These are phyloP conservation scores for Solanum hybrid DNA, from an alignment of 305 asterid species.

Conservation along the genomic window DNA sequence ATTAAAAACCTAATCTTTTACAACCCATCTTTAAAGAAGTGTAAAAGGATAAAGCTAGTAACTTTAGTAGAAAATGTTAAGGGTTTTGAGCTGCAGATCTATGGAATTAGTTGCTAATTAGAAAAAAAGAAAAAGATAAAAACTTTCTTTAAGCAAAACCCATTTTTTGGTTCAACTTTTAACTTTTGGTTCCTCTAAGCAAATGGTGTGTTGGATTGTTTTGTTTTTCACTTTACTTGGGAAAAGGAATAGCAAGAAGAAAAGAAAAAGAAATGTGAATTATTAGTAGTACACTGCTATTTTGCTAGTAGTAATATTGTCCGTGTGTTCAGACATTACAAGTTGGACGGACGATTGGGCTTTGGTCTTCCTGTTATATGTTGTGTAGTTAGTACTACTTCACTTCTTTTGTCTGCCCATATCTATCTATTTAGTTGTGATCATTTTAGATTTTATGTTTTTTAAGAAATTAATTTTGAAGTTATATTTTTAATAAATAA, in stretches of 20 bases:
- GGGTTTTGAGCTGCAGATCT: slow-evolving; percentile 21
- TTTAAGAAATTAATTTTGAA: no score
- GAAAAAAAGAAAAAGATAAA: background rate
- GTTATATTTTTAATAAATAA: no score
- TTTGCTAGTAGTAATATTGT: background rate
- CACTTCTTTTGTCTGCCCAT: background rate
- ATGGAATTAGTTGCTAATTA: slow-evolving; percentile 17
- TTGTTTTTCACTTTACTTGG: background rate
- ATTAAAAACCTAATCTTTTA: slow-evolving; percentile 9
- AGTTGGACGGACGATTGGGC: background rate
- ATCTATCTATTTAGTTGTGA: background rate
- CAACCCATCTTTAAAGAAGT: background rate
- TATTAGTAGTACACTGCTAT: background rate
- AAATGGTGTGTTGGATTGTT: background rate
- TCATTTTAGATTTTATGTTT: no score
- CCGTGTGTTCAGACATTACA: background rate
- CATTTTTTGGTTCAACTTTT: background rate
- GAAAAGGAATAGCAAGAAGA: background rate
- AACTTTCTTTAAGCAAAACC: slow-evolving; percentile 2
- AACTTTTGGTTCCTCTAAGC: background rate
- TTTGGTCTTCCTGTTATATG: background rate
- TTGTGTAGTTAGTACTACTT: background rate
- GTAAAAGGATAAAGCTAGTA: slow-evolving; percentile 4
- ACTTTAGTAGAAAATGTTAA: slow-evolving; percentile 10
- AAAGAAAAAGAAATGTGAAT: background rate